Conservation (phyloP, 2,329 filamentous ascomycete genomes). For the Colletotrichum phormii region DNA sequence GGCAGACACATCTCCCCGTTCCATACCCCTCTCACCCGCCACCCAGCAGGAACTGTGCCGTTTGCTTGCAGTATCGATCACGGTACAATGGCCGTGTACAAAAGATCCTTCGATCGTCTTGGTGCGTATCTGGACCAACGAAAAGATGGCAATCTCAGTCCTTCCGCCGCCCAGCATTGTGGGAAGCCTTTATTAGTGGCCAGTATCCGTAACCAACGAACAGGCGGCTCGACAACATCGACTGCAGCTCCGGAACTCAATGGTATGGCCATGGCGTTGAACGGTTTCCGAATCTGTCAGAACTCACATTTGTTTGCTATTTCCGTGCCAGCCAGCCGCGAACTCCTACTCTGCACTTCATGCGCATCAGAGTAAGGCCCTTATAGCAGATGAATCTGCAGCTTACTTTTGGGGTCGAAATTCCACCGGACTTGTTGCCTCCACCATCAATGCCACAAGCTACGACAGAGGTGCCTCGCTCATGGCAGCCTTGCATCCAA, state of each 20-base stretch:
- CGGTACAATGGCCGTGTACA: neutral
- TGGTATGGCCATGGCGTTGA: neutral
- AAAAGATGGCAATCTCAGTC: neutral
- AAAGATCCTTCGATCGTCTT: neutral
- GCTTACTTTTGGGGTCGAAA: neutral
- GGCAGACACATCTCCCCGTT: neutral
- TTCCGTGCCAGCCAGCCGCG: neutral
- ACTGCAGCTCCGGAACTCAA: neutral
- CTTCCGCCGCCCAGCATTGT: neutral
- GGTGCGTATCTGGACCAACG: conserved; percentile 27
- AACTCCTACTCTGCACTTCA: neutral
- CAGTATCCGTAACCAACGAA: neutral
- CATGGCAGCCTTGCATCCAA: neutral
- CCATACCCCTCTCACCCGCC: neutral
- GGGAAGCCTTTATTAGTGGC: neutral
- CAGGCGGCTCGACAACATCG: neutral
- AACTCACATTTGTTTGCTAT: neutral
- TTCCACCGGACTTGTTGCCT: neutral
- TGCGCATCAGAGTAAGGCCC: neutral
- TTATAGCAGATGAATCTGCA: neutral
- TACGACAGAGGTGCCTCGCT: neutral
- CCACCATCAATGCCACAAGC: neutral
- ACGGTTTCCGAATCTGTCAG: neutral
- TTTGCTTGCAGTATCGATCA: conserved; percentile 15
- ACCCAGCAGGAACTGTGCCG: conserved; percentile 8